These are phyloP conservation scores for Endogone sp. DNA, from an alignment of 192 early-diverging fungal genomes.

Conservation along the genomic window DNA sequence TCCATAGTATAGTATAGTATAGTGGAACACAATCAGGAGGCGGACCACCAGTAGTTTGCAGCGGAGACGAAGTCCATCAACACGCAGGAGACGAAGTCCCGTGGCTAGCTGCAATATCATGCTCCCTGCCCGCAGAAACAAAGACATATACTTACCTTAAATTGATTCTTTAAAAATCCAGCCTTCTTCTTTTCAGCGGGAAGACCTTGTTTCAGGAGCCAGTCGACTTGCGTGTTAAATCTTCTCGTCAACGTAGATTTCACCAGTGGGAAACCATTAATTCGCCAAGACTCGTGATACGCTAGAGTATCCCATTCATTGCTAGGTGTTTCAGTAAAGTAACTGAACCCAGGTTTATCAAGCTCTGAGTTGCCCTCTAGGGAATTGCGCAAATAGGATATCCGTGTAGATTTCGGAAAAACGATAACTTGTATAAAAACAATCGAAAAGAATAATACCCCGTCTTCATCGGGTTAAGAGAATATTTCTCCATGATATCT, in stretches of 20 bases:
- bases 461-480: too few species aligned
- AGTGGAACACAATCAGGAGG: not conserved
- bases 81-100: not conserved
- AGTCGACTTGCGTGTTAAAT: slow-evolving; percentile 1
- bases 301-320: slow-evolving; percentile 4
- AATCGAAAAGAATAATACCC: too few species aligned
- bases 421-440: too few species aligned
- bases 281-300: slow-evolving; percentile 7
- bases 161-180: slow-evolving; percentile 8
- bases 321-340: slow-evolving; percentile 3
- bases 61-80: not conserved
- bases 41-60: not conserved
- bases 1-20: not conserved
- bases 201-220: slow-evolving; percentile 1
- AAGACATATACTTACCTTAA: not conserved
- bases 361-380: too few species aligned
- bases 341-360: slow-evolving; percentile 6
- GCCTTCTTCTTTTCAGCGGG: slow-evolving; percentile 4
- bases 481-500: too few species aligned
- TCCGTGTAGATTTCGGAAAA: too few species aligned
- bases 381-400: too few species aligned
- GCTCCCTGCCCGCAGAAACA: not conserved
- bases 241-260: not conserved
- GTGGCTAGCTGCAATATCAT: not conserved
- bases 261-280: slow-evolving; percentile 2